A percentile compares a stretch with the other conserved stretches of the same genome.
Evolutionary conservation across 1,139 yeast genomes (phyloP).

Genomic region (Yamadazyma atmosphaerica): DNA sequence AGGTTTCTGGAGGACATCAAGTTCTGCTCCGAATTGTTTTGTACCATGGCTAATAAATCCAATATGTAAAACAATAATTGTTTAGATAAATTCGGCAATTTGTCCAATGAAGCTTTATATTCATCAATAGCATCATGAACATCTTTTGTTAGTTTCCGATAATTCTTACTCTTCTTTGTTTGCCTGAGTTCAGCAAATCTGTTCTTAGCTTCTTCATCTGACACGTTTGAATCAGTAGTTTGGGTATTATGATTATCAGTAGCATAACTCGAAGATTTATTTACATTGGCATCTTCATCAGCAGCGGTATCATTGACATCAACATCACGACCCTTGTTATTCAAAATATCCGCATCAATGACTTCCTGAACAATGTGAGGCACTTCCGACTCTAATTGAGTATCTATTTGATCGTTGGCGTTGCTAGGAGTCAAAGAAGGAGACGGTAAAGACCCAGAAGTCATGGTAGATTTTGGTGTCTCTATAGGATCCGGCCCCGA

Average conservation of each 20-base stretch:
- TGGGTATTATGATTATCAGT: conserved; percentile 3
- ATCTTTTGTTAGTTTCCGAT: conserved; percentile 52
- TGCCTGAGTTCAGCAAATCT: conserved; percentile 10
- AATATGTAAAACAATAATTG: conserved; percentile 86
- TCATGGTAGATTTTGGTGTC: conserved; percentile 4
- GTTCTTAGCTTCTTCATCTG: conserved; percentile 6
- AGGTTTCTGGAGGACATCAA: conserved; percentile 91
- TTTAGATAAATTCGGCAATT: conserved; percentile 67
- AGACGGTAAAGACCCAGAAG: conserved; percentile 11
- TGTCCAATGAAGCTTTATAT: conserved; percentile 66
- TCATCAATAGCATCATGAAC: conserved; percentile 69
- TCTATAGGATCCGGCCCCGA: neutral
- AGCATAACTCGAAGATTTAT: conserved; percentile 4
- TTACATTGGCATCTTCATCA: conserved; percentile 5
- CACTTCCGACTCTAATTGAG: conserved; percentile 1
- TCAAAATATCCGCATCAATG: conserved; percentile 1
- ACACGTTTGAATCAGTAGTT: conserved; percentile 1
- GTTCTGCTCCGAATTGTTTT: conserved; percentile 73
- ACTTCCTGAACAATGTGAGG: conserved; percentile 1
- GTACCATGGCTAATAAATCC: conserved; percentile 84
- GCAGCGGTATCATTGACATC: neutral
- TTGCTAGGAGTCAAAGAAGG: conserved; percentile 10
- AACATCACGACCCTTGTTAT: neutral
- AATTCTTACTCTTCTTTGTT: conserved; percentile 32
- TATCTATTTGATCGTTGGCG: conserved; percentile 2